phyloP scores from a whole-genome alignment of 2,329 filamentous ascomycete species.

The Pseudogymnoascus pannorum region DNA sequence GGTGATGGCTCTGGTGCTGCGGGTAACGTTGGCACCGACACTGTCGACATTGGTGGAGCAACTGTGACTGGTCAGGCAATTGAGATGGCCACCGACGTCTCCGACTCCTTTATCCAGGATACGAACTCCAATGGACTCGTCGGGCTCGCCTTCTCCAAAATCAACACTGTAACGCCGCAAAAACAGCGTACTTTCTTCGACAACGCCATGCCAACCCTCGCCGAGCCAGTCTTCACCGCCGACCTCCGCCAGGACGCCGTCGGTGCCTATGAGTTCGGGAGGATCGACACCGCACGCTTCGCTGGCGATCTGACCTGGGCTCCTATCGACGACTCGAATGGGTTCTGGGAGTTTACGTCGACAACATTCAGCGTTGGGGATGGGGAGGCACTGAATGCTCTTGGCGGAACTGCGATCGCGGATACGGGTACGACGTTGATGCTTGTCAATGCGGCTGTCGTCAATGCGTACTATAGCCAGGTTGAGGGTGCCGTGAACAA shows the following conservation, averaged over 20 bases:
- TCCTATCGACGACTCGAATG: slow-evolving; percentile 39
- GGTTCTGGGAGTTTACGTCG: slow-evolving; percentile 51
- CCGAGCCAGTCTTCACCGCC: slow-evolving; percentile 54
- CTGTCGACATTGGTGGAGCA: slow-evolving; percentile 29
- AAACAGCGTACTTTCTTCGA: slow-evolving; percentile 32
- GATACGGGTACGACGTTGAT: slow-evolving; percentile 40
- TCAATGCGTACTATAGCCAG: slow-evolving; percentile 34
- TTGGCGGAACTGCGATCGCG: slow-evolving; percentile 42
- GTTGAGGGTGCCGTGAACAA: slow-evolving; percentile 32
- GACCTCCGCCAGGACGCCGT: slow-evolving; percentile 40
- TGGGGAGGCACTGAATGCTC: slow-evolving; percentile 45
- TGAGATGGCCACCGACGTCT: slow-evolving; percentile 29
- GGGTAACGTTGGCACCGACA: slow-evolving; percentile 31
- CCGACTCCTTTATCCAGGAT: slow-evolving; percentile 29
- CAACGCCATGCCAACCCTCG: slow-evolving; percentile 25
- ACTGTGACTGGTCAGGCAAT: slow-evolving; percentile 29
- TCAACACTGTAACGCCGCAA: slow-evolving; percentile 29
- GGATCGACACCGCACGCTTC: slow-evolving; percentile 46
- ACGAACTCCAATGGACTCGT: slow-evolving; percentile 50
- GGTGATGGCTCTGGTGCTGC: slow-evolving; percentile 34
- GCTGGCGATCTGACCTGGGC: slow-evolving; percentile 46
- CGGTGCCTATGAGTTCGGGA: slow-evolving; percentile 50
- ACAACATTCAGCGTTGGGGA: slow-evolving; percentile 39
- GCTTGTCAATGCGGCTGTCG: slow-evolving; percentile 30
- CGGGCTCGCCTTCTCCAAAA: slow-evolving; percentile 44